A percentile compares a stretch with the other conserved stretches of the same genome.
phyloP scores from a whole-genome alignment of 139 green algal genomes.

The Raphidocelis subcapitata region DNA sequence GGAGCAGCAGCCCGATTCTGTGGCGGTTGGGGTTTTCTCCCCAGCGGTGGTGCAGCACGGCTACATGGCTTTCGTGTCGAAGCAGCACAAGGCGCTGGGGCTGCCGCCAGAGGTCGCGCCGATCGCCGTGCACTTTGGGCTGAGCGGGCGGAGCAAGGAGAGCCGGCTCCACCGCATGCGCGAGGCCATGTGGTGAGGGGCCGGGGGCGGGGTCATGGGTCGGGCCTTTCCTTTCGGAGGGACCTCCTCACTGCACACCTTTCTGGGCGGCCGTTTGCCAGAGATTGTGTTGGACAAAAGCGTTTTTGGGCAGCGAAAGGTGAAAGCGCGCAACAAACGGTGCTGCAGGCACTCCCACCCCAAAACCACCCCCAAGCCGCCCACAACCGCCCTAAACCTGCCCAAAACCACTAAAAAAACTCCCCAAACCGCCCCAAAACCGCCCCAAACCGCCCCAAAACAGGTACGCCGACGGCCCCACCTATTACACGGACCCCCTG shows the following conservation, averaged over 20 bases:
- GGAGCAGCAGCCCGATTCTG: too few relatives aligned
- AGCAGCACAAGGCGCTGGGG: not conserved
- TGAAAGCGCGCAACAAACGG: not conserved
- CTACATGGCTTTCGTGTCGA: constrained; percentile 21
- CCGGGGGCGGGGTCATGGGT: not conserved
- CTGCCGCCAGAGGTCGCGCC: not conserved
- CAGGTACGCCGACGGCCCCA: constrained; percentile 28
- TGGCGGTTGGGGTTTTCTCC: constrained; percentile 19
- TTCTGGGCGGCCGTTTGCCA: too few relatives aligned
- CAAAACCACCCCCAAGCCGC: too few relatives aligned
- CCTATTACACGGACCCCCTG: constrained; percentile 19
- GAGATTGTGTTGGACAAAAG: not conserved
- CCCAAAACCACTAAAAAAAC: too few relatives aligned
- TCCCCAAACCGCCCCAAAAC: too few relatives aligned
- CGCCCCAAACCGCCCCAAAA: not conserved
- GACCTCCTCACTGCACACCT: too few relatives aligned
- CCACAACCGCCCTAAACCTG: too few relatives aligned
- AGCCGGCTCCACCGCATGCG: constrained; percentile 21
- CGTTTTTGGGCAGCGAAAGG: not conserved
- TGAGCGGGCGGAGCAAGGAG: constrained; percentile 11
- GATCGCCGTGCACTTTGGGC: constrained; percentile 16
- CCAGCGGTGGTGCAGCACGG: constrained; percentile 11
- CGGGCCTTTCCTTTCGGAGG: not conserved
- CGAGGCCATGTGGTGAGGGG: constrained; percentile 21
- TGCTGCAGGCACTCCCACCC: not conserved